A percentile compares a stretch with the other conserved stretches of the same genome.
Conservation (phyloP, 2,329 filamentous ascomycete species). For the Annulohypoxylon truncatum region DNA sequence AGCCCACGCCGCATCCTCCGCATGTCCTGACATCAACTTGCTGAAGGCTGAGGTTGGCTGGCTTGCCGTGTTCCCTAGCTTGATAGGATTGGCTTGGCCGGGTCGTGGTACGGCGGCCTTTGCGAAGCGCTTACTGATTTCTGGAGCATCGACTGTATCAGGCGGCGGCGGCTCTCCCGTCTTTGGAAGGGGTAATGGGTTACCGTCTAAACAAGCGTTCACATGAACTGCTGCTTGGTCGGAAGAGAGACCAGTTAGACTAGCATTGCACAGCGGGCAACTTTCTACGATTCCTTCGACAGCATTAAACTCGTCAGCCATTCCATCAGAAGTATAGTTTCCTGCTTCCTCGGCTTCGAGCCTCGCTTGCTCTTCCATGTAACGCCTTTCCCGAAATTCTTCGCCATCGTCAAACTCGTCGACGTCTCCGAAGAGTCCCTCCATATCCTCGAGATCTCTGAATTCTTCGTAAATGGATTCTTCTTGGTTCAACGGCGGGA, state of each 20-base stretch:
- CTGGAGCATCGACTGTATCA: slow-evolving; percentile 52
- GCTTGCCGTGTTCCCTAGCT: slow-evolving; percentile 56
- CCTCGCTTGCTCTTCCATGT: slow-evolving; percentile 80
- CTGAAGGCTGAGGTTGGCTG: slow-evolving; percentile 80
- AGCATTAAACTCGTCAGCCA: slow-evolving; percentile 47
- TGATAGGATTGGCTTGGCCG: slow-evolving; percentile 83
- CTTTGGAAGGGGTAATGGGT: slow-evolving; percentile 67
- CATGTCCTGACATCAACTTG: slow-evolving; percentile 91
- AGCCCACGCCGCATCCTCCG: slow-evolving; percentile 91
- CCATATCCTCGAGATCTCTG: slow-evolving; percentile 58
- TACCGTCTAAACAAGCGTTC: slow-evolving; percentile 91
- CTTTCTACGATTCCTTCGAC: slow-evolving; percentile 52
- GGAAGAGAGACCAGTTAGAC: slow-evolving; percentile 67
- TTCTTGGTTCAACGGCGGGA: slow-evolving; percentile 38
- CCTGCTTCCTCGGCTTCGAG: slow-evolving; percentile 70
- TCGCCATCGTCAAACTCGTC: slow-evolving; percentile 67
- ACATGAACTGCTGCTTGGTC: slow-evolving; percentile 86
- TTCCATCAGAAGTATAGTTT: slow-evolving; percentile 51
- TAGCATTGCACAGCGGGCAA: slow-evolving; percentile 83
- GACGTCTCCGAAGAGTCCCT: slow-evolving; percentile 66
- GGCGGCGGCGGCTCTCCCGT: slow-evolving; percentile 44
- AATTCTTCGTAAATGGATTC: slow-evolving; percentile 50
- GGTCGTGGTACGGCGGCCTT: slow-evolving; percentile 78
- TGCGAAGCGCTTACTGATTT: slow-evolving; percentile 69
- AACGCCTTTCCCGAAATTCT: slow-evolving; percentile 73